Base-by-base conservation (phyloP, 2,329 filamentous ascomycete genomes). In the Pezicula radicicola region DNA sequence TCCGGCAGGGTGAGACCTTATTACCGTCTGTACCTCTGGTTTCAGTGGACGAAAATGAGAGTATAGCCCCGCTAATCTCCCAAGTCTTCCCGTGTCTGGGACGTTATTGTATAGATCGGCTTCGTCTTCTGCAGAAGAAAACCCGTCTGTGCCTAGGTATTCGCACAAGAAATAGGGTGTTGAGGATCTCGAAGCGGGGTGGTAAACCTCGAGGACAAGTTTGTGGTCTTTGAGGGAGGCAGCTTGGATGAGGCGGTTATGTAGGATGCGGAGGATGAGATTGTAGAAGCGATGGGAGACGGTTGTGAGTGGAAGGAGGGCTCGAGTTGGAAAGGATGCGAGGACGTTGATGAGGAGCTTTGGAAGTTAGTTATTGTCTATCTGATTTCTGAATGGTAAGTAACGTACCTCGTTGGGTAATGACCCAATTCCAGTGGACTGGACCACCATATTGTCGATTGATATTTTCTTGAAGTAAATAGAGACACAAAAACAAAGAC, bases 131-230 rank as follows among this genome's bases (percentile, higher is more conserved):
- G 27, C 27, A n/a, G 21, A n/a, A 45, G 10, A 25, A 27, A 45
- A 30, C 78, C 50, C 53, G 57, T 84, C 75, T 2, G 85, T 90
- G 28, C 80, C 82, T 10, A 85, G 72, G 56, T 87, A 87, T 42
- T 82, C 75, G 68, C 89, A 92, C 64, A 80, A 79, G 12, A 91
- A 76, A 50, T 84, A 84, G 0, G 88, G 86, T 18, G 87, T 85
- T 5, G 79, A 84, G 46, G 87, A 74, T 67, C 85, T 86, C 21
- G 79, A 83, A 56, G 77, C 82, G 0, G 89, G 89, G 57, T 88
- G 88, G 63, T 88, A 92, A 66, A 87, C 90, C 71, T 93, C 88
- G 40, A 95, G 80, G 36, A 92, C 81, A 37, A 94, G 70, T 49
- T 84, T 80, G 63, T 89, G 81, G 36, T 83, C 78, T 46, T 53